Evolutionary conservation across 345 rosid genomes (phyloP), one percentile per base, ranked within the genome.

Genomic region (Acer campestre): DNA sequence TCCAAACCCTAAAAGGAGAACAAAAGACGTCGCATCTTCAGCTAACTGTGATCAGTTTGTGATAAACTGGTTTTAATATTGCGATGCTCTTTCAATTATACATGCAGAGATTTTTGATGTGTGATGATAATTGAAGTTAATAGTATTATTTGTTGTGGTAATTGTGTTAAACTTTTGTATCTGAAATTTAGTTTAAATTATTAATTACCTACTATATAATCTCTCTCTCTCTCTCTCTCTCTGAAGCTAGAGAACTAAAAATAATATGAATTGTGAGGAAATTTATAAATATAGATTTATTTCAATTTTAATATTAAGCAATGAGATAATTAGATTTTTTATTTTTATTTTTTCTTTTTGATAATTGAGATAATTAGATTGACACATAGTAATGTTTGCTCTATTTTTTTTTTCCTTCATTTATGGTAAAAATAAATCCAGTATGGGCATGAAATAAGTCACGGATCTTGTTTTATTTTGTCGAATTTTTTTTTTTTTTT

Each of bases 1-100:
- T 0, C 10, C 64, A 7, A 75, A 75, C 53, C 51, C 55, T 20
- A 44, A 61, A 29, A 42, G 62, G 77, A 77, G 68, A 23, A 61
- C 12, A 6, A 44, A 4, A 8, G 56, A 22, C 38, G 46, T 25
- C 5, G 20, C 35, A 35, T 35, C 38, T 29, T 29, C 64, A 12
- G 53, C 48, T 8, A 8, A 5, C 12, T 44, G 5, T 5, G 20
- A 51, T 75, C 49, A 51, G 14, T 66, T 53, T 66, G 38, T 31
- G 10, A 66, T 53, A 20, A 25, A 64, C 20, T 62, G 77, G 62
- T 31, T 13, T 10, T 74, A 63, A 62, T 75, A 46, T 9, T 46
- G 58, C 20, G 0, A 3, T 53, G 2, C n/a, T 3, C 58, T 53
- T 53, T 53, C n/a, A 14, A 53, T 46, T 46, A 9, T 46, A 42